These are phyloP conservation scores for Curvularia sp. DNA, from an alignment of 2,329 filamentous ascomycete species.

Conservation along the genomic window DNA sequence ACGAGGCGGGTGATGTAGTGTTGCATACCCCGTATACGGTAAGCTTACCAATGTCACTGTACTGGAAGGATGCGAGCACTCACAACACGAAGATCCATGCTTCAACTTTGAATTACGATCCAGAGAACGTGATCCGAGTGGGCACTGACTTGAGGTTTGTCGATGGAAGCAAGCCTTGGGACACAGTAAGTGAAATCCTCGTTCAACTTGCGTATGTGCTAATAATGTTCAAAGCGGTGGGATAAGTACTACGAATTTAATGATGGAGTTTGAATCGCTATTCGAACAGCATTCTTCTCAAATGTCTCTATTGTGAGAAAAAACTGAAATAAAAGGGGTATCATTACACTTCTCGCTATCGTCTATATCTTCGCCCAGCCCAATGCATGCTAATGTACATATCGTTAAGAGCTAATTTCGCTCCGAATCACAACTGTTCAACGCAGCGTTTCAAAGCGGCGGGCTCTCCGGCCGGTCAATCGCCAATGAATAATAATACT, in stretches of 20 bases:
- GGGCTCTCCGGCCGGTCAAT: conserved; percentile 36
- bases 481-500: conserved; percentile 41
- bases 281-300: neutral
- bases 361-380: neutral
- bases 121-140: conserved; percentile 60
- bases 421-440: neutral
- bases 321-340: neutral
- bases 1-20: conserved; percentile 62
- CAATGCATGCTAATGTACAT: conserved; percentile 1
- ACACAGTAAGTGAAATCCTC: conserved; percentile 48
- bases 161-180: conserved; percentile 59
- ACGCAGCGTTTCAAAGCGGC: conserved; percentile 13
- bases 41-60: neutral
- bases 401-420: neutral
- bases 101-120: conserved; percentile 63
- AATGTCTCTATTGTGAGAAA: neutral
- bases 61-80: conserved; percentile 1
- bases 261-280: conserved; percentile 30
- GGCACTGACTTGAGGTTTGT: conserved; percentile 65
- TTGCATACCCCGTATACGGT: conserved; percentile 43
- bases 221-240: conserved; percentile 36
- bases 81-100: conserved; percentile 59
- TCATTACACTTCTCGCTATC: neutral
- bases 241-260: conserved; percentile 43
- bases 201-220: neutral